Evolutionary conservation across 129 eudicot species (phyloP), one percentile per base, ranked within the genome.

Genomic region (Lonicera japonica): DNA sequence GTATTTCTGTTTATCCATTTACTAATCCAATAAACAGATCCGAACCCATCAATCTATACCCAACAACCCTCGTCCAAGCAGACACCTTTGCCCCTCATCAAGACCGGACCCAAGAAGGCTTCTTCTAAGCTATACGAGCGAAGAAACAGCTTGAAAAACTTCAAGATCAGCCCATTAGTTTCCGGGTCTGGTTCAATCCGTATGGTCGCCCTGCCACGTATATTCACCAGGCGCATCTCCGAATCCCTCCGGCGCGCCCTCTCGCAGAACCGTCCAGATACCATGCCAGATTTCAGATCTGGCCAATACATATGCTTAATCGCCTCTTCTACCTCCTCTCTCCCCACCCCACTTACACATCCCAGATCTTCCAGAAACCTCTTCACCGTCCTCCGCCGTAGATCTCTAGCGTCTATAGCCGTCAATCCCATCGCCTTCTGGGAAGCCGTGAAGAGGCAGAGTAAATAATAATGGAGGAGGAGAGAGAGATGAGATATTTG

Each of bases 1-100:
- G n/a, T n/a, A n/a, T n/a, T n/a, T n/a, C n/a, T n/a, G n/a, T n/a
- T n/a, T n/a, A n/a, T n/a, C n/a, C n/a, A n/a, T n/a, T n/a, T n/a
- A n/a, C n/a, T n/a, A n/a, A n/a, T n/a, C n/a, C n/a, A n/a, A n/a
- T 78, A 19, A 51, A 85, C 47, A 79, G 95, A 87, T 84, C 97
- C 90, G 95, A 86, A 61, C 86, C 97, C 8, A 86, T 82, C 72
- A 86, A 66, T 80, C 87, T 91, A 1, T 80, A 92, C 77, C 98
- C 98, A 53, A 92, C 98, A 4, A 92, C 98, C 51, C 87, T 92
- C 63, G 98, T 92, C 67, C 98, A 92, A 77, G 98, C 98, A 0
- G 95, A 92, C 80, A 73, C 96, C 14, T 64, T 85, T 87, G 47
- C 98, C 98, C 0, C 90, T 87, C 13, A 75, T 85, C 57, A 78